Evolutionary conservation across 225 moss, liverwort and hornwort species (phyloP).

Genomic region (Physcomitrium patens): DNA sequence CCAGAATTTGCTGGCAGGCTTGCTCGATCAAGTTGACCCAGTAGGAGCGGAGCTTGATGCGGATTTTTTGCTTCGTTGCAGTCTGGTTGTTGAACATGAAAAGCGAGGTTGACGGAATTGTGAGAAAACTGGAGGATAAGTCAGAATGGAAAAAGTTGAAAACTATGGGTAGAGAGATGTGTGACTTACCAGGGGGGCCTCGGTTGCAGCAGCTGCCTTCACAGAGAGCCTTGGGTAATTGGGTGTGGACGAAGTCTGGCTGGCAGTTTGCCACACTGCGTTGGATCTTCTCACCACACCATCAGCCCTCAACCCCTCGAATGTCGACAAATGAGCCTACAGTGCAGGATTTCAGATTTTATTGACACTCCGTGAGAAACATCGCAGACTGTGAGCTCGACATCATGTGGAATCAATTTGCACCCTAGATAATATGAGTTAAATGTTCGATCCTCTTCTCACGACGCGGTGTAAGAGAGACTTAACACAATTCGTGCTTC

Average conservation of each 20-base stretch:
- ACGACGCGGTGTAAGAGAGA: background rate
- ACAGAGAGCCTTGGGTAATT: conserved; percentile 33
- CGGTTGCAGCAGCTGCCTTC: conserved; percentile 46
- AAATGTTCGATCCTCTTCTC: background rate
- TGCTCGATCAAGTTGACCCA: conserved; percentile 86
- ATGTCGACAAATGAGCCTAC: conserved; percentile 49
- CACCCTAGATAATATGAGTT: too few relatives aligned
- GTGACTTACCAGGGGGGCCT: conserved; percentile 47
- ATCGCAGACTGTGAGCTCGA: background rate
- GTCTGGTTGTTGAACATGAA: conserved; percentile 34
- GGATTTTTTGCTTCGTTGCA: conserved; percentile 86
- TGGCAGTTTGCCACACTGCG: conserved; percentile 30
- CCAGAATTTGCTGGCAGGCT: conserved; percentile 93
- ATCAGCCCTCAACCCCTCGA: conserved; percentile 51
- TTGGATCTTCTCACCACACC: conserved; percentile 38
- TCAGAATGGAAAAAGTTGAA: background rate
- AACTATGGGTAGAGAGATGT: background rate
- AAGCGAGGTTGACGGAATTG: background rate
- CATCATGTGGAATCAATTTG: too few relatives aligned
- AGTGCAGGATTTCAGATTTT: background rate
- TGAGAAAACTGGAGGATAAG: background rate
- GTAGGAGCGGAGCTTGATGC: conserved; percentile 91
- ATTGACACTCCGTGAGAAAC: background rate
- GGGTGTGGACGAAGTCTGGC: conserved; percentile 23
- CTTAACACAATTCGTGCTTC: background rate